phyloP scores from a whole-genome alignment of 805 yeast species.

The Cyberlindnera samutprakarnensis region DNA sequence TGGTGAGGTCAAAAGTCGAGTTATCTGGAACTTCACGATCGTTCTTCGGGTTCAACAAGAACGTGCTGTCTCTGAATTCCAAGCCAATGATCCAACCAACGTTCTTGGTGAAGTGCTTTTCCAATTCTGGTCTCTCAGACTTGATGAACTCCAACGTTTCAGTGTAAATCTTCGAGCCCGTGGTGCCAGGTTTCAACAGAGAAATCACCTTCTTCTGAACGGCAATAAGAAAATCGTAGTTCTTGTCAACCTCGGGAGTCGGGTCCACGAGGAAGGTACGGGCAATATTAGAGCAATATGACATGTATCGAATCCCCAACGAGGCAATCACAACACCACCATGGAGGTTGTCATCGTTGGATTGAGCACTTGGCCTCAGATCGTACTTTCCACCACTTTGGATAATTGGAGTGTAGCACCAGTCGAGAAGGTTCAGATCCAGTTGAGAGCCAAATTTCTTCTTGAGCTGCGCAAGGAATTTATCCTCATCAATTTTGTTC shows the following conservation, averaged over 20 bases:
- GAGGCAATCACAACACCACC: conserved; percentile 81
- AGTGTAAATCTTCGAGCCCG: conserved; percentile 55
- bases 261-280: conserved; percentile 91
- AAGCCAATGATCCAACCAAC: conserved; percentile 87
- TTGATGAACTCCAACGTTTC: conserved; percentile 55
- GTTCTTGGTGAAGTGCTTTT: conserved; percentile 59
- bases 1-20: conserved; percentile 63
- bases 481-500: conserved; percentile 71
- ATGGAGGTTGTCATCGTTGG: conserved; percentile 53
- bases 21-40: conserved; percentile 63
- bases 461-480: conserved; percentile 51
- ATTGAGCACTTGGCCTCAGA: conserved; percentile 74
- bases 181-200: conserved; percentile 58
- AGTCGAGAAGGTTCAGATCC: conserved; percentile 71
- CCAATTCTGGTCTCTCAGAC: conserved; percentile 59
- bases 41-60: conserved; percentile 66
- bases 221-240: conserved; percentile 68
- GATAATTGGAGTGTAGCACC: conserved; percentile 90
- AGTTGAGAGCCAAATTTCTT: conserved; percentile 57
- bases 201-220: conserved; percentile 60
- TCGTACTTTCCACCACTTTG: conserved; percentile 86
- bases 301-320: conserved; percentile 78
- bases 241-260: conserved; percentile 63
- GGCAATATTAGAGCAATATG: conserved; percentile 81
- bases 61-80: conserved; percentile 76